phyloP scores from a whole-genome alignment of 805 yeast genomes.

The Metschnikowia arizonensis region DNA sequence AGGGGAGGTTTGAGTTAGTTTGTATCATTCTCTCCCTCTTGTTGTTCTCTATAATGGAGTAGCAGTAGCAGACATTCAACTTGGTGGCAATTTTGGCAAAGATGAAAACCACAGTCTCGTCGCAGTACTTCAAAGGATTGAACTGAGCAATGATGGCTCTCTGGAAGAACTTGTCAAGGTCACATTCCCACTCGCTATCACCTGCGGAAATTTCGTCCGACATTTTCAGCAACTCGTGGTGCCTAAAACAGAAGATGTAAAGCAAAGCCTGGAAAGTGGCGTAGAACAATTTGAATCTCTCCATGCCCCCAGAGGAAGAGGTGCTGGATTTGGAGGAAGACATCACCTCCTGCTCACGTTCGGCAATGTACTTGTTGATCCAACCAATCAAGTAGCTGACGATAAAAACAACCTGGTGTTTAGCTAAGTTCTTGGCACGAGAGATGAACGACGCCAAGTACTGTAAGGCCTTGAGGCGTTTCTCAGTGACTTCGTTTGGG shows the following conservation, averaged over 20 bases:
- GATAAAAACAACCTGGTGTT: slow-evolving; percentile 73
- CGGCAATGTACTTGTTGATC: slow-evolving; percentile 75
- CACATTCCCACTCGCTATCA: slow-evolving; percentile 65
- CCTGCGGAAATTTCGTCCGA: slow-evolving; percentile 14
- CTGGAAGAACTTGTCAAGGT: slow-evolving; percentile 81
- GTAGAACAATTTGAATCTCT: slow-evolving; percentile 81
- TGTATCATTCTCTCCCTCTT: slow-evolving; percentile 62
- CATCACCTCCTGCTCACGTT: slow-evolving; percentile 79
- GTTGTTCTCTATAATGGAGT: slow-evolving; percentile 86
- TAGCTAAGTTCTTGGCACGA: slow-evolving; percentile 69
- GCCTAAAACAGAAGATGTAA: slow-evolving; percentile 89
- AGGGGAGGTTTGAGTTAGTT: slow-evolving; percentile 32
- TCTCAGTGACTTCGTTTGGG: slow-evolving; percentile 62
- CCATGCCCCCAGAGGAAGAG: slow-evolving; percentile 64
- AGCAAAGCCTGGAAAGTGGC: slow-evolving; percentile 87
- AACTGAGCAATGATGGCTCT: slow-evolving; percentile 80
- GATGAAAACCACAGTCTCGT: slow-evolving; percentile 87
- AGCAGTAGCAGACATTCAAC: slow-evolving; percentile 88
- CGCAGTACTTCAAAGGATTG: slow-evolving; percentile 90
- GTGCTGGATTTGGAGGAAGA: slow-evolving; percentile 25
- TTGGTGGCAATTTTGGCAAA: slow-evolving; percentile 91
- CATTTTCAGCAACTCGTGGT: slow-evolving; percentile 48
- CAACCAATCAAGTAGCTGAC: slow-evolving; percentile 79
- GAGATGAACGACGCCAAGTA: slow-evolving; percentile 88
- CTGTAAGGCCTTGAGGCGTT: slow-evolving; percentile 84